Evolutionary conservation across 495 filamentous ascomycete species (phyloP).

Genomic region (Cetradonia linearis): DNA sequence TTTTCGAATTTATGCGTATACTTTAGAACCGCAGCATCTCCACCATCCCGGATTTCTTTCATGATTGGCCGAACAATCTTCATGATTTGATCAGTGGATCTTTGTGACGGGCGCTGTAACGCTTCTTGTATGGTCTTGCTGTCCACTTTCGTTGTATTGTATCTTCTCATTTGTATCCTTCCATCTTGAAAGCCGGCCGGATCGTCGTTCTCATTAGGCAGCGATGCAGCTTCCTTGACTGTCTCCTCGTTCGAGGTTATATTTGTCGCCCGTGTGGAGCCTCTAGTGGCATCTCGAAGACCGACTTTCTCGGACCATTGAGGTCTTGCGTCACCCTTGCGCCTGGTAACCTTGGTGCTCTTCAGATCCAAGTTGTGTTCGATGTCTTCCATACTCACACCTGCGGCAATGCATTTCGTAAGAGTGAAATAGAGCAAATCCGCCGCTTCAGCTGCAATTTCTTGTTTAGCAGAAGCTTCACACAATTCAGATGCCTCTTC

Average conservation of each 20-base stretch:
- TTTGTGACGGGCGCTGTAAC: slow-evolving; percentile 82
- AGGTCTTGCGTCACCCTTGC: slow-evolving; percentile 87
- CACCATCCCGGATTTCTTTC: slow-evolving; percentile 64
- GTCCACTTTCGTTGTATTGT: slow-evolving; percentile 53
- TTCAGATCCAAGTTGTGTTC: slow-evolving; percentile 89
- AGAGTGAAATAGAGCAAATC: slow-evolving; percentile 94
- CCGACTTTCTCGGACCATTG: slow-evolving; percentile 77
- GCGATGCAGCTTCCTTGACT: slow-evolving; percentile 34
- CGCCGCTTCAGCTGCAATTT: slow-evolving; percentile 86
- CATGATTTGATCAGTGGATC: slow-evolving; percentile 81
- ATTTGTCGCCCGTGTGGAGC: slow-evolving; percentile 14
- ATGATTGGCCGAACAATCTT: slow-evolving; percentile 85
- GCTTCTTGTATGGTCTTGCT: slow-evolving; percentile 52
- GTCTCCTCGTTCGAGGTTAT: slow-evolving; percentile 23
- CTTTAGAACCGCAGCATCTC: slow-evolving; percentile 76
- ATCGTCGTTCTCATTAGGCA: slow-evolving; percentile 33
- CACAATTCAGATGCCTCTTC: slow-evolving; percentile 95
- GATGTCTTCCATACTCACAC: slow-evolving; percentile 76
- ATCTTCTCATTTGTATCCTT: slow-evolving; percentile 73
- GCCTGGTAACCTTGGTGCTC: slow-evolving; percentile 81
- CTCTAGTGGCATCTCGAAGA: slow-evolving; percentile 34
- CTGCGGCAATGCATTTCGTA: slow-evolving; percentile 72
- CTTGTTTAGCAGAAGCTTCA: slow-evolving; percentile 65
- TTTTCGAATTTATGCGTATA: slow-evolving; percentile 98
- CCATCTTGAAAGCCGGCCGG: slow-evolving; percentile 43